A percentile compares a stretch with the other conserved stretches of the same genome.
Conservation (phyloP, 768 basidiomycete species). For the Tubosaeta brunneosetosa region DNA sequence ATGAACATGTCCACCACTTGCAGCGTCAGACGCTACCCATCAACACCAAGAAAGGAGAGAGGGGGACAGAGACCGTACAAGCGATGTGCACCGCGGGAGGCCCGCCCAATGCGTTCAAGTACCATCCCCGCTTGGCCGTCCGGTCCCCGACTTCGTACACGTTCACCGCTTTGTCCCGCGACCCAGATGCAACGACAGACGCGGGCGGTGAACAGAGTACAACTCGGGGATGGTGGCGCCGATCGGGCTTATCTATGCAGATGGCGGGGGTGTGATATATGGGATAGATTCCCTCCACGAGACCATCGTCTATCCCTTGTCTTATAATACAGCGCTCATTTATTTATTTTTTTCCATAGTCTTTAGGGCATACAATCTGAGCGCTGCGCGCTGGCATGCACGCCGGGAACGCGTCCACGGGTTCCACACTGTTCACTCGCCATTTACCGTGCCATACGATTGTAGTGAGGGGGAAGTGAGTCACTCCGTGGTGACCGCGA, state of each 20-base stretch:
- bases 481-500: not conserved
- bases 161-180: conserved; percentile 49
- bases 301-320: too few species aligned
- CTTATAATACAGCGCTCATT: not conserved
- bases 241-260: too few species aligned
- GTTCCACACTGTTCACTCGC: too few species aligned
- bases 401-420: too few species aligned
- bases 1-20: conserved; percentile 72
- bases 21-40: conserved; percentile 69
- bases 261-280: not conserved
- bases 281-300: not conserved
- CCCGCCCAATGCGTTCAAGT: conserved; percentile 76
- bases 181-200: conserved; percentile 86
- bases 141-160: conserved; percentile 87
- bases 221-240: conserved; percentile 90
- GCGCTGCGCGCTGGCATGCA: not conserved
- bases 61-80: conserved; percentile 57
- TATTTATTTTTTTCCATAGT: too few species aligned
- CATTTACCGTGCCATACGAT: not conserved
- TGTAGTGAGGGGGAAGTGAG: not conserved
- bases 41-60: not conserved
- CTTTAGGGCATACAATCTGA: not conserved
- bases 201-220: conserved; percentile 86
- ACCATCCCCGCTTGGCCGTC: conserved; percentile 87
- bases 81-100: conserved; percentile 91